Conservation (phyloP, 305 asterid species). For the Ilex paraguariensis region DNA sequence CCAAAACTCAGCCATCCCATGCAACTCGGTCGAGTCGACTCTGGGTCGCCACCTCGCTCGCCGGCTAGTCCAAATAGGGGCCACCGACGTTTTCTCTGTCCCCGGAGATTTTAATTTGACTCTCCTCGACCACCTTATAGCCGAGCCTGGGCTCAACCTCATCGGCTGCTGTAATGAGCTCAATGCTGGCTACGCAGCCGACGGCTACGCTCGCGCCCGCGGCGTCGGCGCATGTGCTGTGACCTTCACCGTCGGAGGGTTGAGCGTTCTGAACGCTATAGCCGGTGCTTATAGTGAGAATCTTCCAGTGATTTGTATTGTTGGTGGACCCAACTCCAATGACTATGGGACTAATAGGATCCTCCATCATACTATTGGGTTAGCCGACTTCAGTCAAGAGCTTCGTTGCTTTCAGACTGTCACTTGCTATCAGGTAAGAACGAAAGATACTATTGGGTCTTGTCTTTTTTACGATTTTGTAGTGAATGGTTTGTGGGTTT, state of each 20-base stretch:
- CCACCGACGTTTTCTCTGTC: slow-evolving; percentile 41
- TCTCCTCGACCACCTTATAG: slow-evolving; percentile 45
- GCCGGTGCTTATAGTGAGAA: slow-evolving; percentile 56
- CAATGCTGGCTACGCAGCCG: slow-evolving; percentile 54
- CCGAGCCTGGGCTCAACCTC: slow-evolving; percentile 39
- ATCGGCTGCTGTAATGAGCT: slow-evolving; percentile 61
- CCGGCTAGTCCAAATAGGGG: slow-evolving; percentile 45
- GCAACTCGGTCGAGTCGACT: slow-evolving; percentile 14
- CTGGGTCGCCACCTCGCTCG: slow-evolving; percentile 45
- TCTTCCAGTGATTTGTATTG: slow-evolving; percentile 43
- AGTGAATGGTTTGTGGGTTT: too few relatives aligned
- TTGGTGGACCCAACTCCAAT: slow-evolving; percentile 49
- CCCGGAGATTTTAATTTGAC: slow-evolving; percentile 49
- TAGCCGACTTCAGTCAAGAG: slow-evolving; percentile 47
- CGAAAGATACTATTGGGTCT: too few relatives aligned
- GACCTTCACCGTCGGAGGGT: slow-evolving; percentile 52
- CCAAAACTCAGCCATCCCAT: background rate
- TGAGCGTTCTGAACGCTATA: slow-evolving; percentile 44
- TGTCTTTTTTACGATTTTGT: too few relatives aligned
- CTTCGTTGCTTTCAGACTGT: slow-evolving; percentile 38
- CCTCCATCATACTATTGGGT: slow-evolving; percentile 44
- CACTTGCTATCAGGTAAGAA: slow-evolving; percentile 40
- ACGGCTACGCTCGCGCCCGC: slow-evolving; percentile 44
- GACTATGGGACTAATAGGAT: slow-evolving; percentile 46
- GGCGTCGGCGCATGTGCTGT: slow-evolving; percentile 58